phyloP scores from a whole-genome alignment of 2,329 filamentous ascomycete genomes.

The Chrysoporthe cubensis region DNA sequence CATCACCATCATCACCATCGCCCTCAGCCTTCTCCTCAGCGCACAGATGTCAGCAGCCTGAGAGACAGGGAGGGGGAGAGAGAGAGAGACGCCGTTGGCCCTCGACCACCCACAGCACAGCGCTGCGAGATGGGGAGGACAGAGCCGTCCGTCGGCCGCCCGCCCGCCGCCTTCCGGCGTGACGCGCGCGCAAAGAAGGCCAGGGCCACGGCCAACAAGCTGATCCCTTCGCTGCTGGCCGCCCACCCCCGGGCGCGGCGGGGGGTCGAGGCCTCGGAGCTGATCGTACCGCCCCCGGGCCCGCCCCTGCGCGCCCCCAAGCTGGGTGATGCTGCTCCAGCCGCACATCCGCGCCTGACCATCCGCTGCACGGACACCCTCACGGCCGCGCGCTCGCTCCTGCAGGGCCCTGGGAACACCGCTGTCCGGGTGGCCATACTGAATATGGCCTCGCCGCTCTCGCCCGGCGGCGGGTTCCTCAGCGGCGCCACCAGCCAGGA shows the following conservation, averaged over 20 bases:
- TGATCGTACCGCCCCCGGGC: slow-evolving; percentile 41
- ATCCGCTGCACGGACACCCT: slow-evolving; percentile 22
- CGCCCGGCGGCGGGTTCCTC: slow-evolving; percentile 64
- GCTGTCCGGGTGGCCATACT: slow-evolving; percentile 13
- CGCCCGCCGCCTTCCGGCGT: slow-evolving; percentile 20
- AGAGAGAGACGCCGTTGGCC: neutral
- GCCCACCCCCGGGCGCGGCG: slow-evolving; percentile 58
- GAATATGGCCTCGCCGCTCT: slow-evolving; percentile 51
- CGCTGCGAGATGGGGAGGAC: slow-evolving; percentile 17
- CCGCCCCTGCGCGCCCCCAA: neutral
- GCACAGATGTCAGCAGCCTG: neutral
- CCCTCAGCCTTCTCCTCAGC: neutral
- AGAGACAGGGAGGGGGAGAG: neutral
- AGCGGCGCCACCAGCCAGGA: slow-evolving; percentile 64
- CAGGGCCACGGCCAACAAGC: slow-evolving; percentile 60
- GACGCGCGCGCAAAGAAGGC: slow-evolving; percentile 54
- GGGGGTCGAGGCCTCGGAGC: slow-evolving; percentile 56
- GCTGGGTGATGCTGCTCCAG: neutral
- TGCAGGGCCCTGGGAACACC: slow-evolving; percentile 7
- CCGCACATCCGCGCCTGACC: slow-evolving; percentile 3
- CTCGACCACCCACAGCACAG: neutral
- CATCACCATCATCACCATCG: neutral
- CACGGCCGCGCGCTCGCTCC: slow-evolving; percentile 14
- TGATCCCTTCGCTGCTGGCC: slow-evolving; percentile 59
- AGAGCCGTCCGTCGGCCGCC: slow-evolving; percentile 22